Evolutionary conservation across 2,329 filamentous ascomycete species (phyloP), one percentile per base, ranked within the genome.

Genomic region (Phaeosphaeria sp.): DNA sequence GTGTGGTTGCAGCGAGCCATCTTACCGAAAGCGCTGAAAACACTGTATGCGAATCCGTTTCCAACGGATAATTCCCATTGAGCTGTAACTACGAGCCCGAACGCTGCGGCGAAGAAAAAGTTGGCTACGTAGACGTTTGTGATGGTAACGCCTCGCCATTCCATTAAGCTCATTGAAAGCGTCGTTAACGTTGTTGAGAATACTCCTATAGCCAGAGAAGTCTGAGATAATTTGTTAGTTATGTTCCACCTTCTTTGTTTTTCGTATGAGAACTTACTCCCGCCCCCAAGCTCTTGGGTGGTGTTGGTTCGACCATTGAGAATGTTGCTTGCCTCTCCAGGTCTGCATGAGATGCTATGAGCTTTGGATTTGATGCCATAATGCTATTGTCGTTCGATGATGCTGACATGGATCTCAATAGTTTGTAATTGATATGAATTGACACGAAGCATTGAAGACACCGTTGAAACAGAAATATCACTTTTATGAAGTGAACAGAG

Each of bases 171-270:
- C 0, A 85, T 71, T 0, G 83, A 84, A 0, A 86, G 71, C 0
- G 83, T 85, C 0, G 82, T 85, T 17, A 86, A 64, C 0, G 84
- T 86, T 1, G 83, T 85, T 0, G 82, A 79, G 60, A 86, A 86
- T 2, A 80, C 83, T 0, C 83, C 83, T 30, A 85, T 81, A 0
- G 81, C 81, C 0, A 85, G 69, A 0, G 82, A 80, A 10, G 81
- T 82, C 79, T 80, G 42, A n/a, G n/a, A 2, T 21, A 9, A n/a
- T 18, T 42, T 0, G 20, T 65, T 39, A 64, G 51, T 41, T 6
- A 36, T 46, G 22, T 3, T 15, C 1, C 4, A 10, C 27, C 6
- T 27, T 13, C 13, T 25, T 7, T 22, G 25, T 30, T 30, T 30
- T 30, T 30, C 25, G 25, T 30, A 6, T 30, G 6, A 5, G 25